phyloP scores from a whole-genome alignment of 208 protist genomes.

The Balamuthia mandrillaris region DNA sequence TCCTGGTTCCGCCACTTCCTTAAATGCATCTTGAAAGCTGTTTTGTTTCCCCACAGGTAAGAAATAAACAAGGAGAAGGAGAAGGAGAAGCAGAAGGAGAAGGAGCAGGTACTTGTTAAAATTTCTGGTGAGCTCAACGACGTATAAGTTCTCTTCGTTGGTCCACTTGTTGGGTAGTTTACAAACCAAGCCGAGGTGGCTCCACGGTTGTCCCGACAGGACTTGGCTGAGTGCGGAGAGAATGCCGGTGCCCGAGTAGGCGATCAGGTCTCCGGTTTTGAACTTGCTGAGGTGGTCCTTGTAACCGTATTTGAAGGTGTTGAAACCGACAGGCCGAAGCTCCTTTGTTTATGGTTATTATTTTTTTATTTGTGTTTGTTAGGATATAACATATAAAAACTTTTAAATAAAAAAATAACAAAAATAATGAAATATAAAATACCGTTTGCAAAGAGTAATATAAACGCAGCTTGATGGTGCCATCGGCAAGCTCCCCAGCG shows the following conservation, averaged over 20 bases:
- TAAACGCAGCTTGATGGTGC: neutral
- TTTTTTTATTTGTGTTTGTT: too few relatives aligned
- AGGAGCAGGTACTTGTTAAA: neutral
- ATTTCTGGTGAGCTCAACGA: neutral
- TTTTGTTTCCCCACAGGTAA: neutral
- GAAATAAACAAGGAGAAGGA: neutral
- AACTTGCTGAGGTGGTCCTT: neutral
- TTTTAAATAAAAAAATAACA: neutral
- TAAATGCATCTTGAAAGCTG: constrained; percentile 3
- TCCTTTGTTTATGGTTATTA: too few relatives aligned
- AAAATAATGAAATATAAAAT: neutral
- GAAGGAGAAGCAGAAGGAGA: neutral
- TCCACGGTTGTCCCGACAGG: neutral
- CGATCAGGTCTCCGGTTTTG: neutral
- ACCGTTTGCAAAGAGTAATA: neutral
- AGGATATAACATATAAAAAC: neutral
- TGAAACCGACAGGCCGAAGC: neutral
- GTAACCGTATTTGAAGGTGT: neutral
- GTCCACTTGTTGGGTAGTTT: constrained; percentile 1
- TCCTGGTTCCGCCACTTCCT: neutral
- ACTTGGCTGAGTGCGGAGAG: neutral
- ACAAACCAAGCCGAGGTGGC: neutral
- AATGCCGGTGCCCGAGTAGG: neutral
- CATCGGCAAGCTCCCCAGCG: neutral
- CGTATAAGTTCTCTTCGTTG: neutral